Evolutionary conservation across 2,329 filamentous ascomycete genomes (phyloP), one percentile per base, ranked within the genome.

Genomic region (Escovopsis sp.): DNA sequence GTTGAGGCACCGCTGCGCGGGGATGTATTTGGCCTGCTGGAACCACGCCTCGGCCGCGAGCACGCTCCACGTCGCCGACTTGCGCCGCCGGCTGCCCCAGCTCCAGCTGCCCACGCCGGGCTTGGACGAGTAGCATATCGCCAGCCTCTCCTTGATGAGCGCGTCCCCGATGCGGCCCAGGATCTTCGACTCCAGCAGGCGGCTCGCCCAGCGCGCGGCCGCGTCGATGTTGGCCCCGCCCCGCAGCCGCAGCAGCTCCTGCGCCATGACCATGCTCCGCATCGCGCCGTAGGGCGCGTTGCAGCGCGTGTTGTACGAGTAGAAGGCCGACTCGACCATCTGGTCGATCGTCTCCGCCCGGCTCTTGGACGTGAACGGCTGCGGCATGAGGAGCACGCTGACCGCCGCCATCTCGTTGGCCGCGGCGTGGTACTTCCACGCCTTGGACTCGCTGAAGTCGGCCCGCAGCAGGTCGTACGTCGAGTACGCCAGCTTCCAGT

Each of bases 351-450:
- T 81, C 52, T 96, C 91, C 1, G 81, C 67, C 46, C 89, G 79
- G 25, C 75, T 76, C 57, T 88, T 94, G 12, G 81, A 78, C 2
- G 77, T 79, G 47, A 83, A 67, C 13, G 73, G 72, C 45, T 83
- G 75, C 1, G 84, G 79, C 52, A 81, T 79, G 45, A 98, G 71
- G 30, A 98, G 72, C 34, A 85, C 75, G 52, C 84, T 85, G 11
- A 95, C 65, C 5, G 85, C 88, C 27, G 84, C 81, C 89, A 98
- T 96, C 65, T 98, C 91, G 58, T 94, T 89, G 2, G 84, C 82
- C 4, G 84, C 89, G 0, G 91, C 91, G 57, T 95, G 86, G 55
- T 96, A 84, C 52, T 78, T 85, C 91, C 91, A 98, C 1, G 91
- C 93, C 60, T 96, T 96, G 57, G 95, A 88, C 56, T 91, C 91